Evolutionary conservation across 805 yeast species (phyloP).

Genomic region (Kodamaea hsintzibuensis): DNA sequence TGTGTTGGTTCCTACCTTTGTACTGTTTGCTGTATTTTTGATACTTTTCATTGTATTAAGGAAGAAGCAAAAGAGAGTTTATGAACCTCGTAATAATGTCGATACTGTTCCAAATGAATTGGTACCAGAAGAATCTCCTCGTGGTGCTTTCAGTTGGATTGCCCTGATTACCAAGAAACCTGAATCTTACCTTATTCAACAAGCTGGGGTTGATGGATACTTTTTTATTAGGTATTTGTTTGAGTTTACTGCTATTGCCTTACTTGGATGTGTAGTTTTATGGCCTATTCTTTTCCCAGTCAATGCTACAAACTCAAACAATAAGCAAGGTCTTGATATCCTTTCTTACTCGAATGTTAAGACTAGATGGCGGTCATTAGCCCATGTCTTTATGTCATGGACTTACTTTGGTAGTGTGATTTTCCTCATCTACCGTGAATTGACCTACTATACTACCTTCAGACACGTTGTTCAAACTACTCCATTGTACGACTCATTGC

Average conservation of each 20-base stretch:
- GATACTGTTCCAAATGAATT: constrained; percentile 48
- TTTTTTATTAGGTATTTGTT: constrained; percentile 67
- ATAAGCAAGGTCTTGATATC: constrained; percentile 58
- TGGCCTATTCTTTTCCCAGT: constrained; percentile 76
- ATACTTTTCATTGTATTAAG: constrained; percentile 41
- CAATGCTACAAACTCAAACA: constrained; percentile 68
- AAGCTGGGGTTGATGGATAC: constrained; percentile 75
- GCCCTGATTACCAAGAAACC: constrained; percentile 52
- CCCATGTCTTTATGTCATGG: constrained; percentile 80
- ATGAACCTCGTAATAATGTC: constrained; percentile 51
- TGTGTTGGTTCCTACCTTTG: constrained; percentile 45
- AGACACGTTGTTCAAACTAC: constrained; percentile 75
- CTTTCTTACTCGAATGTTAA: constrained; percentile 63
- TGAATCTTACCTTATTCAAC: constrained; percentile 63
- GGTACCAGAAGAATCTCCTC: constrained; percentile 43
- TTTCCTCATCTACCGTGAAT: constrained; percentile 70
- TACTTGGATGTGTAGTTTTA: constrained; percentile 53
- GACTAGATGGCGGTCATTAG: constrained; percentile 64
- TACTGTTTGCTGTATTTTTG: constrained; percentile 43
- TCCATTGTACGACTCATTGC: constrained; percentile 67
- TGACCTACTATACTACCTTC: constrained; percentile 67
- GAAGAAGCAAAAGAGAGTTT: constrained; percentile 47
- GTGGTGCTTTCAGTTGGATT: constrained; percentile 57
- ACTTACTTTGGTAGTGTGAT: constrained; percentile 63
- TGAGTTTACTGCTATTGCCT: constrained; percentile 52